A percentile compares a stretch with the other conserved stretches of the same genome.
phyloP scores from a whole-genome alignment of 1,139 yeast species.

The Candida smagusa region DNA sequence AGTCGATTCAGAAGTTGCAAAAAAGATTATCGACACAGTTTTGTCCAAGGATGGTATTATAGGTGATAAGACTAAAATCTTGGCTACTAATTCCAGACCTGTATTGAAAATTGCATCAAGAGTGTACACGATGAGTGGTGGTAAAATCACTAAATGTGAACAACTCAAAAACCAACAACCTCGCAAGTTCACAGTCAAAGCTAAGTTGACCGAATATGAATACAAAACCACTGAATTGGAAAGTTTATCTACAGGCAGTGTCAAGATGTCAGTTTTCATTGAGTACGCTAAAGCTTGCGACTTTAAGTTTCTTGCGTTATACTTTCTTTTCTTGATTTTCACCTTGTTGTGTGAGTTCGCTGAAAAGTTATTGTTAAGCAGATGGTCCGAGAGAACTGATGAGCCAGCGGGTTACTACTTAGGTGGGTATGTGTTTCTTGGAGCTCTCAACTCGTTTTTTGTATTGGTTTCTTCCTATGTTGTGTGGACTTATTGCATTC shows the following conservation, averaged over 20 bases:
- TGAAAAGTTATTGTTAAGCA: conserved; percentile 33
- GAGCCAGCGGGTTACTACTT: conserved; percentile 23
- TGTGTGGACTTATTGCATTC: conserved; percentile 31
- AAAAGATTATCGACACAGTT: conserved; percentile 17
- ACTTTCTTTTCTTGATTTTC: conserved; percentile 19
- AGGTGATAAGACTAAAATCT: conserved; percentile 18
- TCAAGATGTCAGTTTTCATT: conserved; percentile 29
- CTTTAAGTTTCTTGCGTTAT: conserved; percentile 23
- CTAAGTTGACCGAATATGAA: neutral
- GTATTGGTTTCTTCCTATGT: conserved; percentile 26
- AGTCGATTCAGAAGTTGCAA: conserved; percentile 26
- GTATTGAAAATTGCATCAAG: conserved; percentile 17
- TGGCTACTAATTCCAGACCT: conserved; percentile 21
- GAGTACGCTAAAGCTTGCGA: conserved; percentile 37
- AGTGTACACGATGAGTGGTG: conserved; percentile 16
- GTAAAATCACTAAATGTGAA: conserved; percentile 16
- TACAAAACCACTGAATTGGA: conserved; percentile 26
- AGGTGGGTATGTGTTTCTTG: conserved; percentile 23
- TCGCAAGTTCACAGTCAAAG: neutral
- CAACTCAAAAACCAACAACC: conserved; percentile 14
- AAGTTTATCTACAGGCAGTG: conserved; percentile 27
- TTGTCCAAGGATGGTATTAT: conserved; percentile 17
- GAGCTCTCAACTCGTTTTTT: conserved; percentile 26
- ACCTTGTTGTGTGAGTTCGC: conserved; percentile 21
- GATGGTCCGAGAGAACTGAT: conserved; percentile 37